Base-by-base conservation (phyloP, 345 rosid genomes). In the Arabis alpina region DNA sequence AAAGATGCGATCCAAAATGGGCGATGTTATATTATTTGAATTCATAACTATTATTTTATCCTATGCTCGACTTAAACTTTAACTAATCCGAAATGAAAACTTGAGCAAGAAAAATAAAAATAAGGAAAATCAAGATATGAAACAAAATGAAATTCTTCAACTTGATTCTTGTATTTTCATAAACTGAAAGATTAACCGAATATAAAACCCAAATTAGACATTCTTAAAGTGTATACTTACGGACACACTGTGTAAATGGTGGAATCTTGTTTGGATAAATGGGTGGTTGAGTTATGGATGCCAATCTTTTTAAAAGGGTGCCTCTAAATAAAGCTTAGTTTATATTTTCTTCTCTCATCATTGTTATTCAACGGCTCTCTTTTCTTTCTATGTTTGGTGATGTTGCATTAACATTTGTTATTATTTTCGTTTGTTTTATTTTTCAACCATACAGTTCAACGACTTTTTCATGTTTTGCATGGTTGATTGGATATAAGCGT, bases 261-360 rank as follows among this genome's bases (percentile, higher is more conserved):
- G 59, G 50, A 52, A 53, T 52, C 70, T 49, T 39, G 40, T 40
- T 51, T 53, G 41, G 51, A 66, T 52, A 39, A 51, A 53, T 66
- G 71, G 51, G 55, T 66, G 71, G 71, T 66, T 66, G 51, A 51
- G 25, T 66, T 40, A 53, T 41, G 19, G 30, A 66, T 66, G 61
- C 59, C 41, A 40, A 19, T 11, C 61, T 53, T 65, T 52, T 40
- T 3, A 25, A 66, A 66, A 51, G 61, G 58, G 61, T 53, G 70
- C n/a, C 60, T 28, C 12, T 51, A 51, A 52, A 52, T 66, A 51
- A 66, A 40, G 71, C 13, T 66, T 10, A 3, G 42, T 15, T 66
- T 19, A 37, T 32, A 19, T 49, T 49, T 48, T 64, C 10, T 39
- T 27, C 1, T 52, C 27, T 63, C 44, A 63, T 32, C 44, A 34